Conservation (phyloP, 306 rosid genomes). For the Trifolium fragiferum region DNA sequence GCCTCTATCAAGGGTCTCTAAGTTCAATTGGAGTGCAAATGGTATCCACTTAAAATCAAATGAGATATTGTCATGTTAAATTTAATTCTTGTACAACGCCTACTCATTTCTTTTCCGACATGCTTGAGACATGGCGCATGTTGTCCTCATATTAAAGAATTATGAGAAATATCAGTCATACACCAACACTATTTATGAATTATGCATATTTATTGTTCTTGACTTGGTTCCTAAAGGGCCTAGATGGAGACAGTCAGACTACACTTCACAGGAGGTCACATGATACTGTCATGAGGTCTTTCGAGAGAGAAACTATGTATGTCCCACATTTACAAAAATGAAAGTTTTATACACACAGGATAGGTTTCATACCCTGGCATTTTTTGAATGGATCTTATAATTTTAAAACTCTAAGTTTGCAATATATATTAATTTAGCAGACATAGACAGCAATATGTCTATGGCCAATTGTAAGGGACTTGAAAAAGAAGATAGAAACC, state of each 20-base stretch:
- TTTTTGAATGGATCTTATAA: no score
- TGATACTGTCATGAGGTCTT: background rate
- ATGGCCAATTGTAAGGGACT: background rate
- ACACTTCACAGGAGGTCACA: background rate
- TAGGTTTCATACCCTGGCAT: no score
- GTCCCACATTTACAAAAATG: background rate
- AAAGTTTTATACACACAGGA: no score
- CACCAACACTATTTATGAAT: background rate
- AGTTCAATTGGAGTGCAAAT: background rate
- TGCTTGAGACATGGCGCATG: conserved; percentile 9
- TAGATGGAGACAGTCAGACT: background rate
- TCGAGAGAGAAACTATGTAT: background rate
- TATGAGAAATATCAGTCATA: conserved; percentile 7
- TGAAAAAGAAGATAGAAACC: background rate
- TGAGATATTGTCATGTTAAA: background rate
- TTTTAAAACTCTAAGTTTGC: no score
- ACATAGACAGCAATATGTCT: background rate
- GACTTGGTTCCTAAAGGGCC: background rate
- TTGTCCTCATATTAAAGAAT: background rate
- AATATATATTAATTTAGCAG: background rate
- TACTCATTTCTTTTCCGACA: background rate
- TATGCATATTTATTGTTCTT: background rate
- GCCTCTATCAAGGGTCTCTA: background rate
- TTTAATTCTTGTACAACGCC: no score
- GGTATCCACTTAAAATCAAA: conserved; percentile 21